Evolutionary conservation across 1,284 basidiomycete genomes (phyloP).

Genomic region (Microbotryomycetes sp.): DNA sequence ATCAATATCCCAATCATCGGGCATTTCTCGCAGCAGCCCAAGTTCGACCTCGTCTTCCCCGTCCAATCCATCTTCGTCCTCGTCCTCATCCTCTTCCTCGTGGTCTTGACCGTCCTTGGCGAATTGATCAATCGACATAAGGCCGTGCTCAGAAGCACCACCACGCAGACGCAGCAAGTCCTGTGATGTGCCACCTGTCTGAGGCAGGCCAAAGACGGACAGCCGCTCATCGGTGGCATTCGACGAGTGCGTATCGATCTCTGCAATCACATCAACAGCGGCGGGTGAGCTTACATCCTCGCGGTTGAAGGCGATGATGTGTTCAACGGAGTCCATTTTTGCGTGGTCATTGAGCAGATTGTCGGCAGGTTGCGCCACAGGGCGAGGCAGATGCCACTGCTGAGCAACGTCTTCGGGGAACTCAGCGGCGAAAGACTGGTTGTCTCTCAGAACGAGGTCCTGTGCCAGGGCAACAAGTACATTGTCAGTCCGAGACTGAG

Average conservation of each 20-base stretch:
- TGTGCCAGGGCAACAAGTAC: neutral
- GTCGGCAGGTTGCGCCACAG: neutral
- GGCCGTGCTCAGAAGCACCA: slow-evolving; percentile 2
- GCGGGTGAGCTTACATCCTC: neutral
- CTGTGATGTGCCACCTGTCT: too few relatives aligned
- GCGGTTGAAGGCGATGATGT: neutral
- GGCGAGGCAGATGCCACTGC: slow-evolving; percentile 8
- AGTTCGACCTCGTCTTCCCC: slow-evolving; percentile 29
- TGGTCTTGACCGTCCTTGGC: slow-evolving; percentile 3
- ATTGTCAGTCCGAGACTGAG: neutral
- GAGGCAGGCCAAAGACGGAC: too few relatives aligned
- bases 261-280: neutral
- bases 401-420: slow-evolving; percentile 5
- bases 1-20: slow-evolving; percentile 24
- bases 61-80: slow-evolving; percentile 23
- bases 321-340: neutral
- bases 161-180: slow-evolving; percentile 13
- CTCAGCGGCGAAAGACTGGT: slow-evolving; percentile 14
- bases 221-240: too few relatives aligned
- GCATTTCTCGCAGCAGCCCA: slow-evolving; percentile 19
- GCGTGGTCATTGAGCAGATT: too few relatives aligned
- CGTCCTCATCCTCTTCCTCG: slow-evolving; percentile 11
- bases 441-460: slow-evolving; percentile 14
- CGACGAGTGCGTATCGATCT: too few relatives aligned
- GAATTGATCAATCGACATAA: too few relatives aligned